These are phyloP conservation scores for Beauveria brongniartii DNA, from an alignment of 2,329 filamentous ascomycete genomes.

Conservation along the genomic window DNA sequence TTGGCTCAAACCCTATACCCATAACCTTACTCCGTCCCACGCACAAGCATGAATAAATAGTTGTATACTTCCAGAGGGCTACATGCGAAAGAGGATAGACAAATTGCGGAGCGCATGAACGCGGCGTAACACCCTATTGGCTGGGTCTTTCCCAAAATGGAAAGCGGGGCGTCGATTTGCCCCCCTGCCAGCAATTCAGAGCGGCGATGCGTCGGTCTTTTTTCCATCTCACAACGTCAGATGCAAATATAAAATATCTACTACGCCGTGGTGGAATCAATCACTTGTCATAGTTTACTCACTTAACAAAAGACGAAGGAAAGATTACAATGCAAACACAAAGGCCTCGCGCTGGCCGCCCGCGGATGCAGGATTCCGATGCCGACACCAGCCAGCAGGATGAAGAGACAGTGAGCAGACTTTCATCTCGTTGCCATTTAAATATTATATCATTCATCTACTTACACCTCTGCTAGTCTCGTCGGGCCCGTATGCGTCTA, in stretches of 20 bases:
- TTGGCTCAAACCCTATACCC: too few relatives aligned
- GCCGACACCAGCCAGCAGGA: neutral
- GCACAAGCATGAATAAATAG: neutral
- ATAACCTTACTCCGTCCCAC: neutral
- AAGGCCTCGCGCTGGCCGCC: conserved; percentile 7
- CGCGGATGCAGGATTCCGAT: neutral
- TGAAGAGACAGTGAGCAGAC: conserved; percentile 4
- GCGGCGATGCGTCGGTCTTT: neutral
- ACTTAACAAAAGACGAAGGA: too few relatives aligned
- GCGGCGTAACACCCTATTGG: conserved; percentile 10
- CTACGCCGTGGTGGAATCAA: neutral
- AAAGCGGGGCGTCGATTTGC: conserved; percentile 5
- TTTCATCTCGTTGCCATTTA: neutral
- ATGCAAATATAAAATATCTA: neutral
- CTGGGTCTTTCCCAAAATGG: neutral
- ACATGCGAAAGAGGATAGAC: neutral
- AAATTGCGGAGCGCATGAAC: conserved; percentile 3
- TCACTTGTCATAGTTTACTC: too few relatives aligned
- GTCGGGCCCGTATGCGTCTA: conserved; percentile 4
- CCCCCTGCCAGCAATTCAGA: neutral
- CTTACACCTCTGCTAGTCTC: neutral
- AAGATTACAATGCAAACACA: neutral
- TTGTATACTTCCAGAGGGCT: too few relatives aligned
- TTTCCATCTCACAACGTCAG: neutral
- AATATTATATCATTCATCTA: neutral